Conservation (phyloP, 148 eudicot species). For the Spergularia marina region DNA sequence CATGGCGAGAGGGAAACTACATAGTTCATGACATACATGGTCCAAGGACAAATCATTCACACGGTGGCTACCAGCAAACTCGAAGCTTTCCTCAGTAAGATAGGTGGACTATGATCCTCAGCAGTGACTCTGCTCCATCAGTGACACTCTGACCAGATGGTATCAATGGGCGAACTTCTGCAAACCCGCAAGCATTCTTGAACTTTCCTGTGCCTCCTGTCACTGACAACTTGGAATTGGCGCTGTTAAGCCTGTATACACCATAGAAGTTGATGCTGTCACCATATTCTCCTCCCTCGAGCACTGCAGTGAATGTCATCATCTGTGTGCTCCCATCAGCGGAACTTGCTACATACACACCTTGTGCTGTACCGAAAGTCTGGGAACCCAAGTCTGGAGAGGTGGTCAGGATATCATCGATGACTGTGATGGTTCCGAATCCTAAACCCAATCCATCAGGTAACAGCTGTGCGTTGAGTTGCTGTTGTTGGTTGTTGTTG, state of each 20-base stretch:
- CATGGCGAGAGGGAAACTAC: constrained; percentile 9
- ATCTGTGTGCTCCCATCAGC: constrained; percentile 76
- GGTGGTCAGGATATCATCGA: constrained; percentile 80
- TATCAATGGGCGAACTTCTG: constrained; percentile 78
- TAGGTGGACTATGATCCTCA: constrained; percentile 75
- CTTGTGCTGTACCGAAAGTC: constrained; percentile 77
- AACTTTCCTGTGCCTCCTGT: constrained; percentile 96
- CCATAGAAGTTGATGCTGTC: constrained; percentile 94
- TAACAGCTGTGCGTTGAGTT: constrained; percentile 52
- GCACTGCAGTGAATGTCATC: constrained; percentile 93
- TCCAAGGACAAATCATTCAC: constrained; percentile 23
- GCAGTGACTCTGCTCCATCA: constrained; percentile 77
- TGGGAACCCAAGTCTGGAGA: constrained; percentile 77
- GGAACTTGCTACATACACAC: constrained; percentile 88
- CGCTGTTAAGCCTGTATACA: constrained; percentile 73
- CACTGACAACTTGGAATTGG: constrained; percentile 69
- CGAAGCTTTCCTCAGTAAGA: constrained; percentile 42
- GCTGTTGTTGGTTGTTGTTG: constrained; percentile 25
- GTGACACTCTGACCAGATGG: constrained; percentile 69
- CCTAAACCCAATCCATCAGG: constrained; percentile 90
- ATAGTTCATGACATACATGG: constrained; percentile 24
- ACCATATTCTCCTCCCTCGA: constrained; percentile 96
- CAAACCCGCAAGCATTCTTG: constrained; percentile 82
- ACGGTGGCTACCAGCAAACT: constrained; percentile 1
- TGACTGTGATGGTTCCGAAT: constrained; percentile 91